A percentile compares a stretch with the other conserved stretches of the same genome.
Conservation (phyloP, 2,329 filamentous ascomycete species). For the Pseudovirgaria hyperparasitica region DNA sequence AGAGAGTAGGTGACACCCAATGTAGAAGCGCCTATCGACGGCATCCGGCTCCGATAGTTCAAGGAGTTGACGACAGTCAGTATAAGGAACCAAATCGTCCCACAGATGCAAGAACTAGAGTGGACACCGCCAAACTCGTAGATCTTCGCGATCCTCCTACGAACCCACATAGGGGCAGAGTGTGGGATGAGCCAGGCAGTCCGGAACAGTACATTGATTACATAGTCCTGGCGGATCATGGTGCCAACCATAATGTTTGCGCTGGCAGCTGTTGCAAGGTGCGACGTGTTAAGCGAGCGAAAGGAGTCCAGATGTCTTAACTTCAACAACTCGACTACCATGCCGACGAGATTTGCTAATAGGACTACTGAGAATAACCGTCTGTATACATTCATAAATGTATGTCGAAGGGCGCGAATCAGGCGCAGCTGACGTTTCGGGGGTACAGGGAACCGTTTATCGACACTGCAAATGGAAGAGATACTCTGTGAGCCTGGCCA, state of each 20-base stretch:
- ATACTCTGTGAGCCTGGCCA: too few species aligned
- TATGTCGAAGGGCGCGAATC: constrained; percentile 7
- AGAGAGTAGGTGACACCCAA: constrained; percentile 5
- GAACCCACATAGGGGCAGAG: constrained; percentile 5
- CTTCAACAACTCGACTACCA: too few species aligned
- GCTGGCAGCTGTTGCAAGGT: constrained; percentile 11
- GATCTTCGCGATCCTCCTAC: constrained; percentile 7
- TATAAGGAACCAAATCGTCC: constrained; percentile 23
- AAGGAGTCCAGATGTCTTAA: too few species aligned
- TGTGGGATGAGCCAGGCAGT: constrained; percentile 7
- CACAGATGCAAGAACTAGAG: constrained; percentile 7
- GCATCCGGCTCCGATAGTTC: constrained; percentile 2
- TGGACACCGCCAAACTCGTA: constrained; percentile 11
- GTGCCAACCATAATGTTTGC: constrained; percentile 9
- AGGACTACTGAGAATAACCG: constrained; percentile 25
- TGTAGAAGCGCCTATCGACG: too few species aligned
- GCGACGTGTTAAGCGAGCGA: too few species aligned
- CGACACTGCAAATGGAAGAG: too few species aligned
- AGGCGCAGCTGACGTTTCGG: constrained; percentile 7
- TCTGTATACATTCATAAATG: constrained; percentile 15
- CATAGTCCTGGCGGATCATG: constrained; percentile 7
- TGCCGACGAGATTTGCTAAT: constrained; percentile 16
- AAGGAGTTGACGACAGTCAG: constrained; percentile 20
- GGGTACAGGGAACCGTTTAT: too few species aligned
- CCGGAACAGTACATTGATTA: constrained; percentile 8